Conservation (phyloP, 768 basidiomycete species). For the Termitomyces sp. region DNA sequence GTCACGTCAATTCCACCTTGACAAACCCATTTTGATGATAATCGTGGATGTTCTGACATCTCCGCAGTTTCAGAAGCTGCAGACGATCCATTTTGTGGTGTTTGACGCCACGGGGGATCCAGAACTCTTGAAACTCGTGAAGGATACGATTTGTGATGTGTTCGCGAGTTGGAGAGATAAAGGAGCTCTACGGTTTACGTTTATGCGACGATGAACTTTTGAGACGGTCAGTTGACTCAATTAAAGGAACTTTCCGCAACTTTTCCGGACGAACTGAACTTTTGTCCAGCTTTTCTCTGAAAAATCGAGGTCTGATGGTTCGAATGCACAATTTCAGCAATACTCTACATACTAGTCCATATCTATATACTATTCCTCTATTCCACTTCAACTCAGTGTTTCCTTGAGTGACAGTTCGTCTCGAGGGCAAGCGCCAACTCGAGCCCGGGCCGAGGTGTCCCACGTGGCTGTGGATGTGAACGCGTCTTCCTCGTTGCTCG, state of each 20-base stretch:
- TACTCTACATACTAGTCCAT: too few species aligned
- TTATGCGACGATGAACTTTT: not conserved
- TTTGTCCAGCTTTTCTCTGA: not conserved
- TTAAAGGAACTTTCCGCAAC: not conserved
- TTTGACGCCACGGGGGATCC: slow-evolving; percentile 17
- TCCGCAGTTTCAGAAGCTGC: slow-evolving; percentile 17
- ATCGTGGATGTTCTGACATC: slow-evolving; percentile 17
- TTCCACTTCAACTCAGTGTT: not conserved
- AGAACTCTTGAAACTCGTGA: slow-evolving; percentile 9
- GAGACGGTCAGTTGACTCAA: not conserved
- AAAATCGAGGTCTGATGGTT: not conserved
- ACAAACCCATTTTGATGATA: slow-evolving; percentile 21
- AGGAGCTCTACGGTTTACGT: slow-evolving; percentile 7
- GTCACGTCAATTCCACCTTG: slow-evolving; percentile 28
- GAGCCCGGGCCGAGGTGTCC: too few species aligned
- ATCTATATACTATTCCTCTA: too few species aligned
- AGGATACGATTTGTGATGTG: slow-evolving; percentile 12
- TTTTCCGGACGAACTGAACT: not conserved
- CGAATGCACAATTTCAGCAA: not conserved
- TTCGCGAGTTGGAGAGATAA: slow-evolving; percentile 6
- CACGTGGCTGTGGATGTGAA: not conserved
- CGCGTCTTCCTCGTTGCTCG: not conserved
- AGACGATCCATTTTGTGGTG: slow-evolving; percentile 24
- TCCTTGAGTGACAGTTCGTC: too few species aligned
- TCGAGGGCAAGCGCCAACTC: too few species aligned